Evolutionary conservation across 2,329 filamentous ascomycete species (phyloP).

Genomic region (Trichoderma gracile): DNA sequence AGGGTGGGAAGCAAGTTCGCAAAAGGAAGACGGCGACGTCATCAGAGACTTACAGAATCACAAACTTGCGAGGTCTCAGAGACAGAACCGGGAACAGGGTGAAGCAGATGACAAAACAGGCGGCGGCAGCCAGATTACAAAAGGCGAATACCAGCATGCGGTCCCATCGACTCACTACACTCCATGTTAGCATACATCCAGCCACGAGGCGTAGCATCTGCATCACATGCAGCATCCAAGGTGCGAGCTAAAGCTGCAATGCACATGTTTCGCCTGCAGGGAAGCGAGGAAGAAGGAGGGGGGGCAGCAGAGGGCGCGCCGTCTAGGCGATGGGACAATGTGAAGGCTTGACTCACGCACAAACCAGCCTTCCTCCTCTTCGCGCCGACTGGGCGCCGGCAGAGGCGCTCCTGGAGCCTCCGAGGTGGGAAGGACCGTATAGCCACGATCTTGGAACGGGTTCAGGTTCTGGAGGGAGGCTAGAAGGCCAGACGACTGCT

Average conservation of each 20-base stretch:
- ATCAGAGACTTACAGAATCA: conserved; percentile 78
- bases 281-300: conserved; percentile 43
- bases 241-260: conserved; percentile 39
- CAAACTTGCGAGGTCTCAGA: conserved; percentile 86
- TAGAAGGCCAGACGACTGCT: conserved; percentile 71
- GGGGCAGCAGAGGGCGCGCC: conserved; percentile 30
- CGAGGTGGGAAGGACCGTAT: conserved; percentile 85
- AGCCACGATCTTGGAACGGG: conserved; percentile 82
- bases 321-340: conserved; percentile 30
- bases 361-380: conserved; percentile 96
- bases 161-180: conserved; percentile 93
- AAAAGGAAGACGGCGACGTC: conserved; percentile 24
- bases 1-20: conserved; percentile 16
- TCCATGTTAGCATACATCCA: conserved; percentile 41
- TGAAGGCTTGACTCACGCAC: conserved; percentile 68
- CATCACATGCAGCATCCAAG: conserved; percentile 46
- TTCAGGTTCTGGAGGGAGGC: conserved; percentile 82
- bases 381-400: conserved; percentile 78
- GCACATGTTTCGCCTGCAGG: conserved; percentile 51
- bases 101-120: conserved; percentile 93
- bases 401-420: conserved; percentile 82
- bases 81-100: conserved; percentile 82
- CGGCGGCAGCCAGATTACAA: conserved; percentile 84
- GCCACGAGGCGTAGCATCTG: conserved; percentile 26
- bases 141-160: conserved; percentile 87